Evolutionary conservation across 2,329 filamentous ascomycete genomes (phyloP), one percentile per base, ranked within the genome.

Genomic region (Scedosporium dehoogii): DNA sequence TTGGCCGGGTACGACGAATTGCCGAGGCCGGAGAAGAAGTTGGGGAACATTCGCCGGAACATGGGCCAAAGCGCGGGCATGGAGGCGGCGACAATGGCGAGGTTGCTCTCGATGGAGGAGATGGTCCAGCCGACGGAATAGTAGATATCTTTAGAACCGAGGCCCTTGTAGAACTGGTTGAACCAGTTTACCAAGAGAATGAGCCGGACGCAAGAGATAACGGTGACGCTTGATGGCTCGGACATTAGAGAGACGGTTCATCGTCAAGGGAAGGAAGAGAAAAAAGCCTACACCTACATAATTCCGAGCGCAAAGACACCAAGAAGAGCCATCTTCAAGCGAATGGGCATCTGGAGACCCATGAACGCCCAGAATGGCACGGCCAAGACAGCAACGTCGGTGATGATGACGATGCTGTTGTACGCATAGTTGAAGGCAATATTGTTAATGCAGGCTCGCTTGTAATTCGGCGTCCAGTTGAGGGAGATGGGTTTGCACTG

Each of bases 41-140:
- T 60, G 23, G 71, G 70, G 58, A 71, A 64, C 65, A 66, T 67
- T 44, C 68, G 65, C 14, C 69, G 68, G 59, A 73, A 67, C n/a
- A 76, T 69, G 4, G 74, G 74, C 68, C 73, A 73, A n/a, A 76
- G 68, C 0, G 73, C 71, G 21, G 75, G 74, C 1, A 70, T 71
- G 0, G 71, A 75, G 53, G 73, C 74, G 16, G 74, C 70, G 56
- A 75, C 68, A 61, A 76, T 74, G 48, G 74, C 74, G 23, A 74
- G 66, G 65, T 76, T 76, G 62, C 72, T 71, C 65, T 76, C 74
- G 62, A 73, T 68, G 33, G 68, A 66, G 14, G 71, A 73, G 57
- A 68, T 66, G 48, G 67, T 68, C 66, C 70, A 73, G 55, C 70
- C 70, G 57, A 72, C 64, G 5, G 63, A 61, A 59, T 63, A 64